Base-by-base conservation (phyloP, 345 rosid genomes). In the Ceriops decandra region DNA sequence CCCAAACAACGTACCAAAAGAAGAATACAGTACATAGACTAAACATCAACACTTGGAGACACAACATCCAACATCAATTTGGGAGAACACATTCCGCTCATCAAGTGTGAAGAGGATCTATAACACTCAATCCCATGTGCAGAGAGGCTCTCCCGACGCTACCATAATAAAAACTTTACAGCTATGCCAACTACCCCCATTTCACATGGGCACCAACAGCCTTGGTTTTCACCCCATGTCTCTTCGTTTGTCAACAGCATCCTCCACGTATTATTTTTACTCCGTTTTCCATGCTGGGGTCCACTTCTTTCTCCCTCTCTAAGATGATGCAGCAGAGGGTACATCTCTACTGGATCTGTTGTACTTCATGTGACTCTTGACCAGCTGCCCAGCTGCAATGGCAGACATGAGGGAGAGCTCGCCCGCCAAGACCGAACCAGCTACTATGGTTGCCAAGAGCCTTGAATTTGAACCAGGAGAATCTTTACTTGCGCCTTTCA, bases 371-470 rank as follows among this genome's bases (percentile, higher is more conserved):
- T 91, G 97, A 76, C 97, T 91, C 64, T 35, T 77, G 66, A 91
- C 92, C 1, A 91, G 90, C 72, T 91, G 97, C 69, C 97, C 97
- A 17, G 92, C 95, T 65, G 97, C 88, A 27, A 91, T 85, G 52
- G 97, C 97, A 33, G 97, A 83, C 97, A 91, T 89, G 58, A 91
- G 78, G 53, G 97, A 91, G 24, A 91, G 87, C 74, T 89, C 95
- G 52, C 91, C 97, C 0, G 97, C 97, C 17, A 91, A 80, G 26
- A 91, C 97, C 21, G 95, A 81, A 60, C 97, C 97, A 0, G 97
- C 95, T 6, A 91, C 91, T 20, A 91, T 75, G 11, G 85, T 78
- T 36, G 97, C 95, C 77, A 91, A 68, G 52, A 84, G 81, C 77
- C 90, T 81, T 11, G 97, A 77, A 67, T 91, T 87, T 65, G 88